A percentile compares a stretch with the other conserved stretches of the same genome.
phyloP scores from a whole-genome alignment of 441 rosid genomes.

The Populus hybrid region DNA sequence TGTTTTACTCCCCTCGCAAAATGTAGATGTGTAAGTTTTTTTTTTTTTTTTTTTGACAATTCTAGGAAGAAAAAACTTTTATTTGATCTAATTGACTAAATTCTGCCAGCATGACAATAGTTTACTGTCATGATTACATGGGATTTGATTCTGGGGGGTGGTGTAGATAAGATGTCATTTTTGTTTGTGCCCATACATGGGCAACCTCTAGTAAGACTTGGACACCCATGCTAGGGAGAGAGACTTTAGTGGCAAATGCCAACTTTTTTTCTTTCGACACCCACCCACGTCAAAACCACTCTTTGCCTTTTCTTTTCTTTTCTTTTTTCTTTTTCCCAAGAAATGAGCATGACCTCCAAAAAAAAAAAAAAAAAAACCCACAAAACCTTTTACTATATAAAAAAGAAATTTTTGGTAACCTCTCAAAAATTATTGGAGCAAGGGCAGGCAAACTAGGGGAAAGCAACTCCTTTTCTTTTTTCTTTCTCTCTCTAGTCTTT shows the following conservation, averaged over 20 bases:
- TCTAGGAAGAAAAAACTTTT: background rate
- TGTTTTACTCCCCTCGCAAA: background rate
- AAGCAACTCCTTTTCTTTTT: conserved; percentile 17
- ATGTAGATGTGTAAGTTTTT: background rate
- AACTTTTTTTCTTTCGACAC: conserved; percentile 2
- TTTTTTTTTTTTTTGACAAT: background rate
- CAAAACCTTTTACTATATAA: background rate
- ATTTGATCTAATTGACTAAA: background rate
- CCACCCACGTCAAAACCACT: background rate
- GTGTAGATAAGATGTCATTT: conserved; percentile 18
- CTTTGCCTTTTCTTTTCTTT: too few relatives aligned
- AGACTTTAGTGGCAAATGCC: background rate
- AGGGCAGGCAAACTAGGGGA: conserved; percentile 11
- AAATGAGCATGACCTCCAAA: conserved; percentile 7
- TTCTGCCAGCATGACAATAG: background rate
- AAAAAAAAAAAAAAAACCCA: background rate
- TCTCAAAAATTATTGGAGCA: conserved; percentile 30
- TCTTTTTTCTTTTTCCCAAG: background rate
- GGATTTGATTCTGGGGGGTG: background rate
- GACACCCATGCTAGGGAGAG: background rate
- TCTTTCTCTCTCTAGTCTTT: conserved; percentile 13
- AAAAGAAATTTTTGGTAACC: background rate
- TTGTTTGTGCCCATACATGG: conserved; percentile 10
- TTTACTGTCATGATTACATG: background rate
- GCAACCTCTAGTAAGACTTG: background rate